Percentiles rank a stretch among this genome's conserved stretches.
Evolutionary conservation across 768 basidiomycete genomes (phyloP).

Genomic region (Trametes sanguinea): DNA sequence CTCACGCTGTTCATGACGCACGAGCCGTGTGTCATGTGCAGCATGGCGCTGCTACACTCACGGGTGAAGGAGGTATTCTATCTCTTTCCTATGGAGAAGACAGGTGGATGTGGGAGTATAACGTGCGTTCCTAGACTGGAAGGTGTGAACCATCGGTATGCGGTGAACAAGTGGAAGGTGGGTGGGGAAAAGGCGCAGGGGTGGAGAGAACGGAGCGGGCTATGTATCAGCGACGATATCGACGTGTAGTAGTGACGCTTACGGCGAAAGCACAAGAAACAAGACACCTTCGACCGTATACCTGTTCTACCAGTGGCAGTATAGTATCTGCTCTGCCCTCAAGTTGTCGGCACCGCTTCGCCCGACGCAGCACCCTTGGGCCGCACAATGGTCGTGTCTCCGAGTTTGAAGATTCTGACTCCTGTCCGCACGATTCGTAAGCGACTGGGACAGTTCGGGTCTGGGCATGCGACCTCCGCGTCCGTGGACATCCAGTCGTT

Average conservation of each 20-base stretch:
- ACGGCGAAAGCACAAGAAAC: not conserved
- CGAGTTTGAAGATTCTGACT: constrained; percentile 54
- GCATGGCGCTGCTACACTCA: constrained; percentile 94
- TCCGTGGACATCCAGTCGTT: constrained; percentile 75
- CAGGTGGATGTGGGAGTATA: constrained; percentile 84
- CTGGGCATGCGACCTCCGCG: constrained; percentile 64
- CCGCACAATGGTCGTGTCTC: constrained; percentile 55
- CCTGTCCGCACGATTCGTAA: constrained; percentile 54
- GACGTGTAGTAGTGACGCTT: constrained; percentile 14
- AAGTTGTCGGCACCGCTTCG: not conserved
- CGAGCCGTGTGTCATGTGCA: constrained; percentile 98
- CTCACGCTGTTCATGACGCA: constrained; percentile 87
- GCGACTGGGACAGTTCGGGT: constrained; percentile 62
- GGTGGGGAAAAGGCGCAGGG: constrained; percentile 15
- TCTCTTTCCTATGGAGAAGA: constrained; percentile 68
- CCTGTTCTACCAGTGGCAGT: too few species aligned
- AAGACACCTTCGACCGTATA: too few species aligned
- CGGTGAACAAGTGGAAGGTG: constrained; percentile 66
- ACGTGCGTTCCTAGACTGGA: constrained; percentile 77
- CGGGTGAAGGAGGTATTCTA: constrained; percentile 88
- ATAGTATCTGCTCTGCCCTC: not conserved
- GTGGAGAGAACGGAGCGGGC: constrained; percentile 6
- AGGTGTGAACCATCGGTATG: constrained; percentile 88
- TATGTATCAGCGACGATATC: constrained; percentile 4
- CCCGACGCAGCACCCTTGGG: constrained; percentile 1